Percentiles rank a stretch among this genome's conserved stretches.
phyloP scores from a whole-genome alignment of 1,284 basidiomycete genomes.

The Taiwanofungus camphoratus region DNA sequence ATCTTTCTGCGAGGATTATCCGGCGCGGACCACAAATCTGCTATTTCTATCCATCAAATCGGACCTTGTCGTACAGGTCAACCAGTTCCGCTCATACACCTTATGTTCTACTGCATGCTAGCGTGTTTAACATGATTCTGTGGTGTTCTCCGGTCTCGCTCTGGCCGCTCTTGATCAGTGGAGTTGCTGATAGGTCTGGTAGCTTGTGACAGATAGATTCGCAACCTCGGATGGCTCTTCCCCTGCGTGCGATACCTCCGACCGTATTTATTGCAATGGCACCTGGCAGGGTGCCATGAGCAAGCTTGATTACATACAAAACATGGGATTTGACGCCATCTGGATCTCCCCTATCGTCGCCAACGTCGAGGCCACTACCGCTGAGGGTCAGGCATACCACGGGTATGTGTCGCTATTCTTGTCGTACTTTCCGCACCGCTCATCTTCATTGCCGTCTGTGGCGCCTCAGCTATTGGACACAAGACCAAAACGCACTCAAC shows the following conservation, averaged over 20 bases:
- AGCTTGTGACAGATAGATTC: constrained; percentile 70
- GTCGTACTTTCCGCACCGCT: no score
- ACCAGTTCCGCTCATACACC: no score
- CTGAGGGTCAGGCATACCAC: constrained; percentile 66
- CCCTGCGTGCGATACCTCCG: constrained; percentile 46
- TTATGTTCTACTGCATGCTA: no score
- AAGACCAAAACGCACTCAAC: constrained; percentile 61
- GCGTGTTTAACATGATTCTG: background rate
- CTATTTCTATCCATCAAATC: no score
- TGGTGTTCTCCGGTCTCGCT: background rate
- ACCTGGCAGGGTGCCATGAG: constrained; percentile 70
- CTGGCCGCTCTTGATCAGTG: background rate
- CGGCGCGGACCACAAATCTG: no score
- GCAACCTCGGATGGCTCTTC: constrained; percentile 50
- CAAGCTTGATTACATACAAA: constrained; percentile 75
- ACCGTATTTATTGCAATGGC: constrained; percentile 66
- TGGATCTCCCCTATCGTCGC: constrained; percentile 65
- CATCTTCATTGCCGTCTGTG: no score
- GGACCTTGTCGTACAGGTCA: no score
- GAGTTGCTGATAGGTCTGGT: no score
- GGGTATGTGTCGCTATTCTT: constrained; percentile 32
- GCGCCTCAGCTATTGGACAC: constrained; percentile 59
- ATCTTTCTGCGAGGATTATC: no score
- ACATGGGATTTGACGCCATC: constrained; percentile 72
- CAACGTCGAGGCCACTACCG: constrained; percentile 63